phyloP scores from a whole-genome alignment of 2,329 filamentous ascomycete species.

The Sporothrix phasma region DNA sequence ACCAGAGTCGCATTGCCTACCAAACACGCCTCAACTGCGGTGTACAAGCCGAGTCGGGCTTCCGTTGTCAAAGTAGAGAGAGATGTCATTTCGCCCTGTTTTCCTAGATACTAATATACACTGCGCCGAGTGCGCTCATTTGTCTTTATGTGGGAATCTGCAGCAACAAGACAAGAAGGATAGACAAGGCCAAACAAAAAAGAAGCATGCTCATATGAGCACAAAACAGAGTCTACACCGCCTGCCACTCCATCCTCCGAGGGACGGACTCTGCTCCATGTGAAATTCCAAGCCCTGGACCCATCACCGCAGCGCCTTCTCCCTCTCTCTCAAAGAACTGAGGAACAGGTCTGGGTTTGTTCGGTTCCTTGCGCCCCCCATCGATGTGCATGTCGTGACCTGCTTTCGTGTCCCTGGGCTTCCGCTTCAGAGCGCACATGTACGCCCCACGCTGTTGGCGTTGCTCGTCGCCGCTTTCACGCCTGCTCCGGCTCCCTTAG shows the following conservation, averaged over 20 bases:
- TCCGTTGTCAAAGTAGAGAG: slow-evolving; percentile 7
- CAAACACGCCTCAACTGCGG: neutral
- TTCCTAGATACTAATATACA: slow-evolving; percentile 6
- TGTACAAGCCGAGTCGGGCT: neutral
- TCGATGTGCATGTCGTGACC: too few species aligned
- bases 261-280: neutral
- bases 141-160: neutral
- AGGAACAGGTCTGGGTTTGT: too few species aligned
- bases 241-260: neutral
- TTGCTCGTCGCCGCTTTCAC: too few species aligned
- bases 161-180: neutral
- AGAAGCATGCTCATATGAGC: neutral
- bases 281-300: neutral
- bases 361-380: too few species aligned
- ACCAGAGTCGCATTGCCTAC: neutral
- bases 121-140: neutral
- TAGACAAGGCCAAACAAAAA: neutral
- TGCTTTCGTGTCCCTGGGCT: too few species aligned
- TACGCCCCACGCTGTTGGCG: too few species aligned
- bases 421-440: too few species aligned
- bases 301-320: too few species aligned
- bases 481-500: too few species aligned
- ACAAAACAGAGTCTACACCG: neutral
- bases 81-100: slow-evolving; percentile 5
- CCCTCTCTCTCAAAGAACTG: too few species aligned